These are phyloP conservation scores for Nigrospora osmanthi DNA, from an alignment of 2,329 filamentous ascomycete species.

Conservation along the genomic window DNA sequence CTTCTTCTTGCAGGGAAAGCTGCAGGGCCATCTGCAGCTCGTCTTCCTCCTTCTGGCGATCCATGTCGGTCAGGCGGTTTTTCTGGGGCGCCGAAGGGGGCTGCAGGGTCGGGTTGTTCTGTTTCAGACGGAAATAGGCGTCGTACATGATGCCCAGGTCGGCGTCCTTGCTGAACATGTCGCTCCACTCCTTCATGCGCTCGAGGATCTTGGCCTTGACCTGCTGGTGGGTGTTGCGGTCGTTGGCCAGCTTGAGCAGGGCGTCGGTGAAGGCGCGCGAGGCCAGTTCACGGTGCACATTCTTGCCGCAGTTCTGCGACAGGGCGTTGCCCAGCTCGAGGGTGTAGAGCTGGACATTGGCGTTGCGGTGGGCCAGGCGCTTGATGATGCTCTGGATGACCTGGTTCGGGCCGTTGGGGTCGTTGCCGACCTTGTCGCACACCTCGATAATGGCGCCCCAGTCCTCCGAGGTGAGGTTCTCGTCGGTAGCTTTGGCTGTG, in stretches of 20 bases:
- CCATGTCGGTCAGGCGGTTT: constrained; percentile 79
- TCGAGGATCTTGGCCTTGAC: constrained; percentile 97
- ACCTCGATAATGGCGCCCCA: constrained; percentile 59
- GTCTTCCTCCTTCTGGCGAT: constrained; percentile 92
- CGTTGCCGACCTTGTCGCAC: constrained; percentile 49
- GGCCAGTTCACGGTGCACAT: constrained; percentile 82
- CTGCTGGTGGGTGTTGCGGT: constrained; percentile 91
- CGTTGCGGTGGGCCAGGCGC: constrained; percentile 84
- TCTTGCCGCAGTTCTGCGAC: constrained; percentile 82
- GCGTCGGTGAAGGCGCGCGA: constrained; percentile 93
- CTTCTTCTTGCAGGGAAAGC: constrained; percentile 85
- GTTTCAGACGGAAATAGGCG: constrained; percentile 81
- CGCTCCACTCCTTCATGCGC: constrained; percentile 91
- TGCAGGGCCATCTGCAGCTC: constrained; percentile 94
- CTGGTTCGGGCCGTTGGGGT: constrained; percentile 63
- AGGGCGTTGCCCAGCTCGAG: constrained; percentile 88
- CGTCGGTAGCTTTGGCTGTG: constrained; percentile 76
- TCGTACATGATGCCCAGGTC: constrained; percentile 97
- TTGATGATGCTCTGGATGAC: constrained; percentile 87
- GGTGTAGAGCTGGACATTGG: constrained; percentile 92
- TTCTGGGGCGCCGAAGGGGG: constrained; percentile 91
- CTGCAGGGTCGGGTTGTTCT: constrained; percentile 78
- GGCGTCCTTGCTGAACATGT: constrained; percentile 84
- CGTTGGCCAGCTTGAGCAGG: constrained; percentile 80
- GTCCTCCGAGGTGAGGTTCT: constrained; percentile 85